Evolutionary conservation across 2,329 filamentous ascomycete species (phyloP), one percentile per base, ranked within the genome.

Genomic region (Penicillium sp.): DNA sequence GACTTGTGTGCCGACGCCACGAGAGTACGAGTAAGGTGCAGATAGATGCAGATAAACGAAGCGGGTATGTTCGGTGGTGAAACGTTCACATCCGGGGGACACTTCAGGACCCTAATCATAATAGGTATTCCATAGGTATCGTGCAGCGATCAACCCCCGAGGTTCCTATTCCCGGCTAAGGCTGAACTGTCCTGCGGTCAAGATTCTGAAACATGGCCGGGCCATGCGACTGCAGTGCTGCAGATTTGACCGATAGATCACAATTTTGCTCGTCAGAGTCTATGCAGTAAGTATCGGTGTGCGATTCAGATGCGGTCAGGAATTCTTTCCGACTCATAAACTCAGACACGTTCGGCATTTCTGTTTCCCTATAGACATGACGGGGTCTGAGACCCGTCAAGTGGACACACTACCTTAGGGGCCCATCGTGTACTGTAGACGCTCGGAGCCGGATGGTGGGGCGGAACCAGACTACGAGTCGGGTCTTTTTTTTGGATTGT

Each of bases 391-490:
- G 28, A 29, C 28, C 28, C 28, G 28, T 9, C 5, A 2, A 29
- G 28, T 29, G 41, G 38, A 29, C 38, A 48, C 26, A 34, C 28
- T 29, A 29, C 10, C 28, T 54, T 50, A 45, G 12, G 34, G 15
- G 1, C n/a, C 39, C 47, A 45, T 54, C 49, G 28, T 42, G 52
- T 42, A 29, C 59, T 47, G 28, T 42, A 50, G 39, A 29, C 59
- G 45, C 41, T 58, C 54, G 54, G 48, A 54, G 36, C 50, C 66
- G 66, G 66, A 60, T 65, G 63, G 66, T 65, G 66, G 66, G 65
- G 65, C 66, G 65, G 63, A 52, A 42, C 16, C 13, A 26, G 29
- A n/a, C 48, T 21, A 12, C 8, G 34, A 38, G 12, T 38, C 16
- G 34, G 34, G 52, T 45, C 26, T 47, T 2, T 21, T 21, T 21